phyloP scores from a whole-genome alignment of 2,329 filamentous ascomycete genomes.

The Botrytis aclada region DNA sequence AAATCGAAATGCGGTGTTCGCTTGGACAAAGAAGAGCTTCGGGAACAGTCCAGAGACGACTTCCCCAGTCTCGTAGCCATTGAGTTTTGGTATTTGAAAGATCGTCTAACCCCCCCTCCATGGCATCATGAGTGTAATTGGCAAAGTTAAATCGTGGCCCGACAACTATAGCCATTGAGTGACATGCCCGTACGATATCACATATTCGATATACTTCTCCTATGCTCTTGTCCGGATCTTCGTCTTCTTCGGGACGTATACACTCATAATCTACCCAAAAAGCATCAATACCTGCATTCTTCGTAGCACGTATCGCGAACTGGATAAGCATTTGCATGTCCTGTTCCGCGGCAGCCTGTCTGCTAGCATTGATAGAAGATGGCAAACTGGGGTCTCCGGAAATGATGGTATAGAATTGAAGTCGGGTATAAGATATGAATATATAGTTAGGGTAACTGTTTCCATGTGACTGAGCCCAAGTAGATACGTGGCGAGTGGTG shows the following conservation, averaged over 20 bases:
- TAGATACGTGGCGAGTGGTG: neutral
- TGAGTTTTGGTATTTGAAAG: neutral
- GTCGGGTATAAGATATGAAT: constrained; percentile 13
- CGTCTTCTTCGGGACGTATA: neutral
- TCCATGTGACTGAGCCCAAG: neutral
- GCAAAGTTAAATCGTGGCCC: constrained; percentile 10
- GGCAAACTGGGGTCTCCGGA: neutral
- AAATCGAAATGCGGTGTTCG: constrained; percentile 7
- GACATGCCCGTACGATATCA: constrained; percentile 26
- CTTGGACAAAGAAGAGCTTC: constrained; percentile 19
- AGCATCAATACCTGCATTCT: neutral
- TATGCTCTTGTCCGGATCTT: neutral
- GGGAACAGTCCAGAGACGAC: constrained; percentile 24
- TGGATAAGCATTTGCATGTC: neutral
- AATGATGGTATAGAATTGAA: constrained; percentile 12
- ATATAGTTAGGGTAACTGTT: neutral
- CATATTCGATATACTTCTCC: constrained; percentile 24
- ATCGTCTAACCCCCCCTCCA: neutral
- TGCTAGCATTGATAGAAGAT: neutral
- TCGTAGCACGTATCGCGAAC: constrained; percentile 2
- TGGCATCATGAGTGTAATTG: neutral
- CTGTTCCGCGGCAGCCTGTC: neutral
- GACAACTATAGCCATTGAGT: constrained; percentile 21
- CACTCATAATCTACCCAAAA: constrained; percentile 19
- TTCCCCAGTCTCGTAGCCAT: constrained; percentile 17